Evolutionary conservation across 495 filamentous ascomycete species (phyloP).

Genomic region (Neurospora terricola): DNA sequence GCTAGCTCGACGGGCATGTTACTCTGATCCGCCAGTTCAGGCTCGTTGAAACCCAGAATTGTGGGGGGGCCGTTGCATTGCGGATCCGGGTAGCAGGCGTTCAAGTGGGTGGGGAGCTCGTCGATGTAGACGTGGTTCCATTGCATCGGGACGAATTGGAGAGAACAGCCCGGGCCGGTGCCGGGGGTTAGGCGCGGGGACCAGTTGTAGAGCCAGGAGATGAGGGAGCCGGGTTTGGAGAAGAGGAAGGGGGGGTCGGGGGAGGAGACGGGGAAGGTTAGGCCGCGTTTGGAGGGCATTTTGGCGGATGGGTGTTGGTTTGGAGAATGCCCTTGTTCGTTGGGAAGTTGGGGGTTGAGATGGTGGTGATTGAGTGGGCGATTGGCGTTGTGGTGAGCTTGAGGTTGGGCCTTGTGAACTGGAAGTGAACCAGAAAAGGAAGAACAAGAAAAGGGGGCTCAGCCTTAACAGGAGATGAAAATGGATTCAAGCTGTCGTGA

Average conservation of each 20-base stretch:
- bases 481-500: neutral
- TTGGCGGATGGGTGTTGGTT: too few relatives aligned
- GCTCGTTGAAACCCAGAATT: constrained; percentile 13
- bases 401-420: neutral
- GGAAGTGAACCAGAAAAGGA: neutral
- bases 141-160: constrained; percentile 17
- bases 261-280: constrained; percentile 12
- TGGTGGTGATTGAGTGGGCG: too few relatives aligned
- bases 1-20: constrained; percentile 14
- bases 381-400: neutral
- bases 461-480: neutral
- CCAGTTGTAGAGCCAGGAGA: constrained; percentile 20
- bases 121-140: constrained; percentile 20
- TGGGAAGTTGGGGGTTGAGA: too few relatives aligned
- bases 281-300: constrained; percentile 13
- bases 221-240: constrained; percentile 13
- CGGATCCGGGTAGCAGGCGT: neutral
- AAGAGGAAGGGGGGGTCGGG: constrained; percentile 10
- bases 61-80: neutral
- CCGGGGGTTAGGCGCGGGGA: constrained; percentile 13
- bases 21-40: constrained; percentile 9
- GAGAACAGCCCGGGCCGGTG: neutral
- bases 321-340: too few relatives aligned
- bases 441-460: neutral
- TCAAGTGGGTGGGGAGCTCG: neutral